These are phyloP conservation scores for Trametes cubensis DNA, from an alignment of 768 basidiomycete species.

Conservation along the genomic window DNA sequence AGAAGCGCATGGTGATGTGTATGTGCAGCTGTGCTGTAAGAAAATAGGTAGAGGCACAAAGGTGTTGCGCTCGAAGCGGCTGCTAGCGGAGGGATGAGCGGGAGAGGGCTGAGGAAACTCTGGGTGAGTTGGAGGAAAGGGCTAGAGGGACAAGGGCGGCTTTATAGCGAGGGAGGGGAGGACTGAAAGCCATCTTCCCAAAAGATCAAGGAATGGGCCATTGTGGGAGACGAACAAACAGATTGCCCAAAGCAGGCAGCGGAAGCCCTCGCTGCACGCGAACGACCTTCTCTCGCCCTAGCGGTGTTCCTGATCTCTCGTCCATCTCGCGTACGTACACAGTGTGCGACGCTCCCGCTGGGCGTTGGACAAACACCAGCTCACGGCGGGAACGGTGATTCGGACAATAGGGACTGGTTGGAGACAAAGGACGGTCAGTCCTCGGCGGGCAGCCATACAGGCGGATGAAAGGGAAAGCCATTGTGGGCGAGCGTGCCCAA, in stretches of 20 bases:
- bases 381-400: not conserved
- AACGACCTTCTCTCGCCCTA: slow-evolving; percentile 13
- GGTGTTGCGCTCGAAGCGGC: slow-evolving; percentile 2
- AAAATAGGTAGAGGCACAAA: slow-evolving; percentile 19
- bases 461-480: slow-evolving; percentile 34
- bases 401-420: slow-evolving; percentile 22
- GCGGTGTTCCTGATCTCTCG: slow-evolving; percentile 20
- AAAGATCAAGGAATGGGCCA: slow-evolving; percentile 11
- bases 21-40: not conserved
- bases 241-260: slow-evolving; percentile 12
- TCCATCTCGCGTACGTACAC: not conserved
- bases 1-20: slow-evolving; percentile 54
- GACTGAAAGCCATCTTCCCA: not conserved
- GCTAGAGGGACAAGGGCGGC: slow-evolving; percentile 1
- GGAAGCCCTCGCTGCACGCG: slow-evolving; percentile 5
- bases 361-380: slow-evolving; percentile 1
- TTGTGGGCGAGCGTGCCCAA: slow-evolving; percentile 17
- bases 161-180: slow-evolving; percentile 21
- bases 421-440: slow-evolving; percentile 12
- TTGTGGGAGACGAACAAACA: slow-evolving; percentile 24
- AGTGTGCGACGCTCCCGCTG: not conserved
- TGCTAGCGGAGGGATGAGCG: slow-evolving; percentile 9
- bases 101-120: slow-evolving; percentile 24
- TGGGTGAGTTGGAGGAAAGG: slow-evolving; percentile 24
- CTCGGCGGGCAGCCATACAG: not conserved